phyloP scores from a whole-genome alignment of 805 yeast genomes.

The Debaryomyces castellii region DNA sequence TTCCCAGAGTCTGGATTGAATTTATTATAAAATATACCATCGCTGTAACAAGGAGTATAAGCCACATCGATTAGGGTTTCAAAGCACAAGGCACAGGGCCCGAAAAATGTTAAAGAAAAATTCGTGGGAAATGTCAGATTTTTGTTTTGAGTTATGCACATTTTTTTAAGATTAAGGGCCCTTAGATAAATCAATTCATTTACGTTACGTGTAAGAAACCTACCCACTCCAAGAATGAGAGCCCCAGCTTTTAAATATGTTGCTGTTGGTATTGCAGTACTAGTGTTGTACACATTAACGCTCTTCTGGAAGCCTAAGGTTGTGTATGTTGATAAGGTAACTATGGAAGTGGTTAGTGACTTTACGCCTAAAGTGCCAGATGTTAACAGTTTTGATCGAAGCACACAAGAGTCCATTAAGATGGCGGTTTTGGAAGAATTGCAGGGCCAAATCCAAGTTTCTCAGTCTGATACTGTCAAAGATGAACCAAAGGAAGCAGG shows the following conservation, averaged over 20 bases:
- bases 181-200: not conserved
- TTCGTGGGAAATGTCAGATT: not conserved
- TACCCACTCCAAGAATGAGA: not conserved
- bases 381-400: not conserved
- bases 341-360: conserved; percentile 12
- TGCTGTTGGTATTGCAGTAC: conserved; percentile 11
- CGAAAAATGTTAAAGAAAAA: not conserved
- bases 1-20: too few relatives aligned
- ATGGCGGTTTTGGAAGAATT: not conserved
- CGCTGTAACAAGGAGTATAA: too few relatives aligned
- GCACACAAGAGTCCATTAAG: not conserved
- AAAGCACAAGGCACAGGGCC: not conserved
- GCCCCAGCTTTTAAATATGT: conserved; percentile 1
- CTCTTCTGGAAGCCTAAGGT: conserved; percentile 10
- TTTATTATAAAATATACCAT: too few relatives aligned
- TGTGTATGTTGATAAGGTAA: conserved; percentile 14
- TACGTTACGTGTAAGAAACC: not conserved
- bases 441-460: conserved; percentile 1
- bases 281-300: conserved; percentile 11
- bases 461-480: not conserved
- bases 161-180: not conserved
- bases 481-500: too few relatives aligned
- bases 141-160: not conserved
- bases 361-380: not conserved
- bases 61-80: not conserved